A percentile compares a stretch with the other conserved stretches of the same genome.
Conservation (phyloP, 179 eudicot species). For the Kewa caespitosa region DNA sequence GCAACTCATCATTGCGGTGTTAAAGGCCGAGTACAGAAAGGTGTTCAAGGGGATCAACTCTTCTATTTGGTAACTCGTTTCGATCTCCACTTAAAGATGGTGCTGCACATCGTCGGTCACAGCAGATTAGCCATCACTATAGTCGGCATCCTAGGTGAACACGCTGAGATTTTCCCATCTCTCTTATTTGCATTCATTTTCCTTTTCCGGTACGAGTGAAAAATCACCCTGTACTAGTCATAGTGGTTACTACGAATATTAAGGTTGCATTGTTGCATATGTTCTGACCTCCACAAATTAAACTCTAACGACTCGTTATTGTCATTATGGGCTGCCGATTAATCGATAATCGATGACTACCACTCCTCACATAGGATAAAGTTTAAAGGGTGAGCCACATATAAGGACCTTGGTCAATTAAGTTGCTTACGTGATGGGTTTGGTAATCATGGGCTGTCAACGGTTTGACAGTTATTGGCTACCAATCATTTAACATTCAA, state of each 20-base stretch:
- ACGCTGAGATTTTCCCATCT: background rate
- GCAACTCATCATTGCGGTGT: background rate
- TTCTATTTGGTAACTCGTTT: background rate
- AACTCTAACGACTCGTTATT: background rate
- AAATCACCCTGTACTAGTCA: no score
- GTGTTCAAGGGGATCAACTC: background rate
- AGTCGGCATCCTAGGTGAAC: conserved; percentile 35
- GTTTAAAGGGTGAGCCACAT: no score
- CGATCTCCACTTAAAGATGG: conserved; percentile 6
- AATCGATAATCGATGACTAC: no score
- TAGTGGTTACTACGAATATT: no score
- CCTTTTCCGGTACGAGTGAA: background rate
- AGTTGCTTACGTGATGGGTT: no score
- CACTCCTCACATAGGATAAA: no score
- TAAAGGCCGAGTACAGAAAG: background rate
- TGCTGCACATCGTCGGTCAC: conserved; percentile 18
- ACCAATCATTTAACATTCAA: no score
- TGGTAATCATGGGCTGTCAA: no score
- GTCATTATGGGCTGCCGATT: background rate
- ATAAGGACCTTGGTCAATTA: no score
- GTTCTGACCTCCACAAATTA: background rate
- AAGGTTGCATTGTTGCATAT: no score
- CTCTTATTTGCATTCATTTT: background rate
- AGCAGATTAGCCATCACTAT: conserved; percentile 13
- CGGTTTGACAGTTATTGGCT: no score